phyloP scores from a whole-genome alignment of 139 green algal species.

The Chlamydomonas applanata region DNA sequence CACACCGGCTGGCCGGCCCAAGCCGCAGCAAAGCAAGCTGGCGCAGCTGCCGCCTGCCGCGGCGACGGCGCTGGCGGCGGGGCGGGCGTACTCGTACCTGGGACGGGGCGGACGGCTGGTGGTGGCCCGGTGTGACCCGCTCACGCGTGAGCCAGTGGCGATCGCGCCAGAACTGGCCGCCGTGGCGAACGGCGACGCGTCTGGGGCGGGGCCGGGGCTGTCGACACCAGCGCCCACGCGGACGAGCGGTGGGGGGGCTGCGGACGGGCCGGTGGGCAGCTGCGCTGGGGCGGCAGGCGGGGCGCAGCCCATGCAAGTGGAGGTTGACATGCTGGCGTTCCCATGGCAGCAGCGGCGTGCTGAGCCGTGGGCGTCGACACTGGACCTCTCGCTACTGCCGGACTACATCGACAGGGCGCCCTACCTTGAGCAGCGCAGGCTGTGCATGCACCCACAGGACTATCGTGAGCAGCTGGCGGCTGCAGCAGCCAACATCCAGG shows the following conservation, averaged over 20 bases:
- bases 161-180: background rate
- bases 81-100: constrained; percentile 8
- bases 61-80: background rate
- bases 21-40: background rate
- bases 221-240: background rate
- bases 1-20: background rate
- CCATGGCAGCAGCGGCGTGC: constrained; percentile 1
- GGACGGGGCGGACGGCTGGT: constrained; percentile 14
- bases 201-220: background rate
- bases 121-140: constrained; percentile 25
- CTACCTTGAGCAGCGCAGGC: no score
- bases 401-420: constrained; percentile 10
- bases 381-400: constrained; percentile 25
- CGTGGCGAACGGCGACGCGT: background rate
- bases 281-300: background rate
- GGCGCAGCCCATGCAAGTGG: background rate
- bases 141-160: constrained; percentile 13
- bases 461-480: no score
- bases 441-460: no score
- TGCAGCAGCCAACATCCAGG: no score
- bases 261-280: background rate
- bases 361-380: constrained; percentile 5
- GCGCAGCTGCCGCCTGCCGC: background rate
- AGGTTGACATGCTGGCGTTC: background rate
- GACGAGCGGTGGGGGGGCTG: background rate